Percentiles rank a stretch among this genome's conserved stretches.
Conservation (phyloP, 345 rosid species). For the Alliaria petiolata region DNA sequence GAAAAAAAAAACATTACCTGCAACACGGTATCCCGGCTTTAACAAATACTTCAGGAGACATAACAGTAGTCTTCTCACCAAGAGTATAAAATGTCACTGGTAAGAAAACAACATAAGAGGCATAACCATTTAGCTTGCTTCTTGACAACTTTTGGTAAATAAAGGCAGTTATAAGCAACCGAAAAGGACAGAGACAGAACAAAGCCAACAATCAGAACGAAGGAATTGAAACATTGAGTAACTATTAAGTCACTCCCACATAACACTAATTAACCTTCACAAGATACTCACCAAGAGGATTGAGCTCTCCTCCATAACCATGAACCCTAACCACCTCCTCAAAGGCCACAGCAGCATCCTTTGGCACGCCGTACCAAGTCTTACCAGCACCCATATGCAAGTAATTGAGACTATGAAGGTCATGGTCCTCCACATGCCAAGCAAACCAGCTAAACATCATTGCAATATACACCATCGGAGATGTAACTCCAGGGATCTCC, state of each 20-base stretch:
- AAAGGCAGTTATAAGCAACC: too few species aligned
- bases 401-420: conserved; percentile 95
- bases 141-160: too few species aligned
- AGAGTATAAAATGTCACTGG: conserved; percentile 83
- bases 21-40: conserved; percentile 95
- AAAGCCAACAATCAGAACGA: conserved; percentile 18
- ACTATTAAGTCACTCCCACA: too few species aligned
- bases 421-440: conserved; percentile 99
- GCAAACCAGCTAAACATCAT: conserved; percentile 99
- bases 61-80: conserved; percentile 96
- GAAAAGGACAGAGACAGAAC: neutral
- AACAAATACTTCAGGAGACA: conserved; percentile 95
- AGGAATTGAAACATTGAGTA: too few species aligned
- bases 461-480: conserved; percentile 94
- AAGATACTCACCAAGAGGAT: conserved; percentile 98
- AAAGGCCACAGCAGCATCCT: conserved; percentile 85
- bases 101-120: conserved; percentile 1
- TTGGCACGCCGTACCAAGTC: conserved; percentile 99
- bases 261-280: too few species aligned
- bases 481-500: conserved; percentile 97
- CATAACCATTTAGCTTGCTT: conserved; percentile 7
- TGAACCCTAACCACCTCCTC: conserved; percentile 96
- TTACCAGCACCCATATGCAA: conserved; percentile 94
- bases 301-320: conserved; percentile 91
- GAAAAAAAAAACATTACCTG: conserved; percentile 51